These are phyloP conservation scores for Candida wancherniae DNA, from an alignment of 805 yeast species.

Conservation along the genomic window DNA sequence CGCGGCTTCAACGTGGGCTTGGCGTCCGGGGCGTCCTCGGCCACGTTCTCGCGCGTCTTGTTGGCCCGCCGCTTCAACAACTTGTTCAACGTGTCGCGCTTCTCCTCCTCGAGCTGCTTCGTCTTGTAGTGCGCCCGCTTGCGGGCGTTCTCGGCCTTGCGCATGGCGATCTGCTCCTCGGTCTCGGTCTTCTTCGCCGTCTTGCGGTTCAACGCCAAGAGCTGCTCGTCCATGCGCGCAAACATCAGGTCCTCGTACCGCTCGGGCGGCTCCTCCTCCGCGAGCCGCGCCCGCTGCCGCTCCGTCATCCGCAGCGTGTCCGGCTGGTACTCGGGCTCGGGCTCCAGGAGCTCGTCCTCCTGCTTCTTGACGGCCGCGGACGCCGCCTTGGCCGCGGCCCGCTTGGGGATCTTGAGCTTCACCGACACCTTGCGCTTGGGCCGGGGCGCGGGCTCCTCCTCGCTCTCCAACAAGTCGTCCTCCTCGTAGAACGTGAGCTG, in stretches of 20 bases:
- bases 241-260: constrained; percentile 19
- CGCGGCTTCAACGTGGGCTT: constrained; percentile 28
- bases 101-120: constrained; percentile 84
- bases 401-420: constrained; percentile 12
- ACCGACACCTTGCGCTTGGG: constrained; percentile 13
- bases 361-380: constrained; percentile 2
- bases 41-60: constrained; percentile 47
- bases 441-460: constrained; percentile 20
- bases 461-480: constrained; percentile 29
- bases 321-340: constrained; percentile 43
- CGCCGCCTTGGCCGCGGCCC: constrained; percentile 6
- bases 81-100: constrained; percentile 84
- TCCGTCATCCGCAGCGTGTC: constrained; percentile 52
- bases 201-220: constrained; percentile 26
- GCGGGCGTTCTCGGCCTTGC: constrained; percentile 84
- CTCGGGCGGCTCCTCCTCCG: constrained; percentile 24
- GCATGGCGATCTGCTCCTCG: constrained; percentile 76
- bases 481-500: constrained; percentile 35
- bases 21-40: constrained; percentile 21
- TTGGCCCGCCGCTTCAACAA: constrained; percentile 79
- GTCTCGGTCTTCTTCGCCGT: constrained; percentile 56
- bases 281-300: constrained; percentile 48
- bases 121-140: constrained; percentile 81
- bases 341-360: constrained; percentile 28
- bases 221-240: constrained; percentile 26